Evolutionary conservation across 257 asterid genomes (phyloP).

Genomic region (Capsicum chinense): DNA sequence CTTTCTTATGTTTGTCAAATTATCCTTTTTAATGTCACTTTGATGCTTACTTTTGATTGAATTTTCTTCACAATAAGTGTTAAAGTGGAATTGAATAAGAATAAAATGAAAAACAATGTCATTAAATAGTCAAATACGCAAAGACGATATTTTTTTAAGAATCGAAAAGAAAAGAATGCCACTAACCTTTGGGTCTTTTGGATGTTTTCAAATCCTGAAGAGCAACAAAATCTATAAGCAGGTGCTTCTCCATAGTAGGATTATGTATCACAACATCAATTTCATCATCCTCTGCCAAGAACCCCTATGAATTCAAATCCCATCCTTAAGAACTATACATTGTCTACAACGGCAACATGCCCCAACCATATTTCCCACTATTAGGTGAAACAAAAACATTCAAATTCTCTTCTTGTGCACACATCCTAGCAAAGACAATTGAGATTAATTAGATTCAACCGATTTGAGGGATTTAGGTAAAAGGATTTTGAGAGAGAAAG

Average conservation of each 20-base stretch:
- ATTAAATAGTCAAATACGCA: no score
- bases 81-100: no score
- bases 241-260: slow-evolving; percentile 36
- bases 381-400: slow-evolving; percentile 34
- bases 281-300: slow-evolving; percentile 16
- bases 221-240: slow-evolving; percentile 35
- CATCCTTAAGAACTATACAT: slow-evolving; percentile 38
- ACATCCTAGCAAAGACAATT: slow-evolving; percentile 28
- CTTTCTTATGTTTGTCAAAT: no score
- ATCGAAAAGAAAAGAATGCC: no score
- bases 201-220: slow-evolving; percentile 33
- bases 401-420: slow-evolving; percentile 37
- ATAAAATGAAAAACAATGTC: no score
- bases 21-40: no score
- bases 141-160: no score
- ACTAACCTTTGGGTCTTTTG: slow-evolving; percentile 2
- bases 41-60: no score
- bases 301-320: slow-evolving; percentile 31
- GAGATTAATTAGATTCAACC: slow-evolving; percentile 4
- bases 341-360: slow-evolving; percentile 34
- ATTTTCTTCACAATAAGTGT: no score
- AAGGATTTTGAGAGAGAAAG: no score
- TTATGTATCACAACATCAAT: slow-evolving; percentile 32
- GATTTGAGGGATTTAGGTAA: no score
- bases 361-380: slow-evolving; percentile 20